phyloP scores from a whole-genome alignment of 176 grass and related monocot genomes.

The Oryza glumipatula region DNA sequence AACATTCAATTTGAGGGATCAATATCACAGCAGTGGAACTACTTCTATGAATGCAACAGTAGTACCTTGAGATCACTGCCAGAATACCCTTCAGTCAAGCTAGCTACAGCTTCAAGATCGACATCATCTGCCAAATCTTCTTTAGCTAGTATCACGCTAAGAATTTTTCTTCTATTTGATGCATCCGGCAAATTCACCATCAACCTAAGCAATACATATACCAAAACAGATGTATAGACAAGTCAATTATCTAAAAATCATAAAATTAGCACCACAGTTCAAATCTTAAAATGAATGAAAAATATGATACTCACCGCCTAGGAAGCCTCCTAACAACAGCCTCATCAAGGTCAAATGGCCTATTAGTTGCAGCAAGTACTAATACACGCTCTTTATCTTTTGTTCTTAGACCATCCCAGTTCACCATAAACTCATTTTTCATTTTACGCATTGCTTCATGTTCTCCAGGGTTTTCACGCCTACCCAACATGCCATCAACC shows the following conservation, averaged over 20 bases:
- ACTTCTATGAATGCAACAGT: neutral
- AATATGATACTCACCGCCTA: conserved; percentile 59
- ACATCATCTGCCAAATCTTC: conserved; percentile 83
- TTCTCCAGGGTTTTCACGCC: conserved; percentile 97
- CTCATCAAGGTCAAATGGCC: conserved; percentile 98
- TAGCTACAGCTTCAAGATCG: conserved; percentile 84
- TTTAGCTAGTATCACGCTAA: conserved; percentile 88
- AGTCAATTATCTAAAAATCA: conserved; percentile 16
- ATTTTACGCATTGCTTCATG: conserved; percentile 99
- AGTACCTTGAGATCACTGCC: conserved; percentile 96
- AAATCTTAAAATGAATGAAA: conserved; percentile 23
- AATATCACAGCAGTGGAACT: neutral
- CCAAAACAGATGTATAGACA: conserved; percentile 2
- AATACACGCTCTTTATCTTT: conserved; percentile 95
- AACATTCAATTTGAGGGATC: neutral
- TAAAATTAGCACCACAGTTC: neutral
- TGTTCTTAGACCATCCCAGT: conserved; percentile 95
- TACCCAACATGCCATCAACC: conserved; percentile 97
- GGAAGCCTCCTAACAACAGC: conserved; percentile 97
- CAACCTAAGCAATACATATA: conserved; percentile 64
- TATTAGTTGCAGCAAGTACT: conserved; percentile 97
- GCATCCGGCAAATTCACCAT: conserved; percentile 97
- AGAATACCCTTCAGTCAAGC: conserved; percentile 90
- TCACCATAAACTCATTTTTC: conserved; percentile 99
- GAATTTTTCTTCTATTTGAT: conserved; percentile 91